Conservation (phyloP, 805 yeast genomes). For the Limtongia smithiae region DNA sequence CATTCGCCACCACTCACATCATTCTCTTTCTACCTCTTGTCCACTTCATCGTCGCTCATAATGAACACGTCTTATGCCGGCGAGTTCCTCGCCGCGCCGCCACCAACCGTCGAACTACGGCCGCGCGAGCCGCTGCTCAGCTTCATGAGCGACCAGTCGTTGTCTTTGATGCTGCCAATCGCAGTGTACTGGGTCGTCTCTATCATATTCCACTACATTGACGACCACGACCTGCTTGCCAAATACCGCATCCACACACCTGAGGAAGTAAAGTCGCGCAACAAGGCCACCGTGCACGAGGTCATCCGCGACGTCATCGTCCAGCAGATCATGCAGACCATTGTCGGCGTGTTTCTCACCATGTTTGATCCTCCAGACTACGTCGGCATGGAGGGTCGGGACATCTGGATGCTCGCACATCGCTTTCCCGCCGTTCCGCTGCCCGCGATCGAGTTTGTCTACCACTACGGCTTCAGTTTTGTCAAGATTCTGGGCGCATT, state of each 20-base stretch:
- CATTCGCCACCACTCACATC: not conserved
- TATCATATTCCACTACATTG: conserved; percentile 67
- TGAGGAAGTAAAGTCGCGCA: conserved; percentile 72
- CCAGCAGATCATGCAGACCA: conserved; percentile 81
- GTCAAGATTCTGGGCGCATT: conserved; percentile 62
- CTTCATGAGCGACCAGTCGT: conserved; percentile 65
- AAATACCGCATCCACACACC: conserved; percentile 87
- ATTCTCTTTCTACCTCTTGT: not conserved
- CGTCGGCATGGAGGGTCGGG: conserved; percentile 24
- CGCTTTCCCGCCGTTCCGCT: conserved; percentile 48
- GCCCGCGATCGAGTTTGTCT: conserved; percentile 47
- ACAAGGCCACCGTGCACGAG: conserved; percentile 64
- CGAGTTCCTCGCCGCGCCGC: conserved; percentile 23
- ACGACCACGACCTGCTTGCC: conserved; percentile 71
- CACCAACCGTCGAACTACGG: conserved; percentile 24
- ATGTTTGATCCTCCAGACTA: conserved; percentile 47
- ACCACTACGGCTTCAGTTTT: conserved; percentile 61
- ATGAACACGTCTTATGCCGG: conserved; percentile 10
- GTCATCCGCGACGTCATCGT: conserved; percentile 78
- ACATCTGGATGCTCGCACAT: conserved; percentile 44
- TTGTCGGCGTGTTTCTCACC: conserved; percentile 58
- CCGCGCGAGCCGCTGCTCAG: conserved; percentile 43
- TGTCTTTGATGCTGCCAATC: conserved; percentile 73
- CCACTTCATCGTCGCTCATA: not conserved
- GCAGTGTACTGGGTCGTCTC: conserved; percentile 82